Percentiles rank a stretch among this genome's conserved stretches.
Evolutionary conservation across 345 rosid species (phyloP).

Genomic region (Ceriops decandra): DNA sequence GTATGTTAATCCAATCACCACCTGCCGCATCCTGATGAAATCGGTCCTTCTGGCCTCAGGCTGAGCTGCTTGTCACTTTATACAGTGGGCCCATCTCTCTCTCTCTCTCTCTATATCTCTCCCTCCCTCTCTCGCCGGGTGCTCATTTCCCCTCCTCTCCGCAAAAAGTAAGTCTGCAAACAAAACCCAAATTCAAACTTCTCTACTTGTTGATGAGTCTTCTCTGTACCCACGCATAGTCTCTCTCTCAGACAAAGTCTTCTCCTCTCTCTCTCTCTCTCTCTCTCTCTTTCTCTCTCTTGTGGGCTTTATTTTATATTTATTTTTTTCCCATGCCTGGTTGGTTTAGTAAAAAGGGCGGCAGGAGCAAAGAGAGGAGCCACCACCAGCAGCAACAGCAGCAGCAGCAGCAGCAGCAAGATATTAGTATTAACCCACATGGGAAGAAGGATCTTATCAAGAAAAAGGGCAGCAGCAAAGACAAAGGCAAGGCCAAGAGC

Average conservation of each 20-base stretch:
- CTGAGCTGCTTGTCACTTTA: slow-evolving; percentile 37
- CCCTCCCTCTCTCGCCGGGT: neutral
- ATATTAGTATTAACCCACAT: neutral
- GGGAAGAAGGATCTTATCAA: slow-evolving; percentile 7
- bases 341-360: slow-evolving; percentile 70
- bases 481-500: slow-evolving; percentile 32
- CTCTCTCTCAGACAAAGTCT: neutral
- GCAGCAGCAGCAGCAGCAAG: too few relatives aligned
- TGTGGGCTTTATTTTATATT: neutral
- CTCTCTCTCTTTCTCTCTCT: neutral
- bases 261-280: neutral
- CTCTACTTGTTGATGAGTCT: neutral
- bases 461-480: slow-evolving; percentile 16
- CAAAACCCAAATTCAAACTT: slow-evolving; percentile 15
- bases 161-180: slow-evolving; percentile 10
- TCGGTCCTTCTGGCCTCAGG: neutral
- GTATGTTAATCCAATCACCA: slow-evolving; percentile 33
- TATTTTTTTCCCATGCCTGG: slow-evolving; percentile 45
- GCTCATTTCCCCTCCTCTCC: slow-evolving; percentile 4
- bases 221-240: slow-evolving; percentile 1
- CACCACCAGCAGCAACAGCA: slow-evolving; percentile 2
- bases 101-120: neutral
- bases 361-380: slow-evolving; percentile 53
- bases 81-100: slow-evolving; percentile 3
- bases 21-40: slow-evolving; percentile 30